Base-by-base conservation (phyloP, 2,329 filamentous ascomycete genomes). In the Exophiala aquamarina region DNA sequence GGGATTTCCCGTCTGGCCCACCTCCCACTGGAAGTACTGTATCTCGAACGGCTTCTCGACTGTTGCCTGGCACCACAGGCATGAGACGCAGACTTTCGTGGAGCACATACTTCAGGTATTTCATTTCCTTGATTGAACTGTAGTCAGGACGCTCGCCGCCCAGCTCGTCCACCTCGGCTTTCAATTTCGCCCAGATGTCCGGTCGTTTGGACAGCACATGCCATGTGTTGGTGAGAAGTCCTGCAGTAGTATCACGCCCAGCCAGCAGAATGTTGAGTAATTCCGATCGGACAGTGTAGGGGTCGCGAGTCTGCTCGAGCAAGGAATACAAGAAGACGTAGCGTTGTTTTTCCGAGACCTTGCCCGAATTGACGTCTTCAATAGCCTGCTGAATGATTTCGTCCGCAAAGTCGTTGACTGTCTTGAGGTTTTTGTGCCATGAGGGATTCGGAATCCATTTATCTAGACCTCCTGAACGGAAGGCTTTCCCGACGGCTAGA, bases 281-380 rank as follows among this genome's bases (percentile, higher is more conserved):
- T 45, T 59, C 56, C 3, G 54, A 54, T 4, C 50, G 49, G 2
- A 59, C 38, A 8, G 48, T 53, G 40, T 50, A 49, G 2, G 43
- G 52, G 37, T 61, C 55, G 9, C 51, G 48, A 1, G 57, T 61
- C 18, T 54, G 45, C 3, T 52, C 45, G 20, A 55, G 47, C 15
- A 62, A 42, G 19, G 55, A 50, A 33, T 56, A 39, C 18, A 61
- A 44, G 41, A 62, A 61, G 18, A 53, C 50, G 33, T 60, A 57
- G 20, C 47, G 56, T 10, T 40, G 20, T 72, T 97, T 92, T 70
- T 87, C 28, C 8, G 34, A 18, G 15, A 29, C 21, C 36, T 55
- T 52, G 15, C 40, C 44, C 14, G 29, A 36, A 26, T 29, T 36
- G 26, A 46, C 20, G 9, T 52, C 40, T 6, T 49, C 41, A n/a